Base-by-base conservation (phyloP, 139 green algal genomes). In the Spirogloea muscicola region DNA sequence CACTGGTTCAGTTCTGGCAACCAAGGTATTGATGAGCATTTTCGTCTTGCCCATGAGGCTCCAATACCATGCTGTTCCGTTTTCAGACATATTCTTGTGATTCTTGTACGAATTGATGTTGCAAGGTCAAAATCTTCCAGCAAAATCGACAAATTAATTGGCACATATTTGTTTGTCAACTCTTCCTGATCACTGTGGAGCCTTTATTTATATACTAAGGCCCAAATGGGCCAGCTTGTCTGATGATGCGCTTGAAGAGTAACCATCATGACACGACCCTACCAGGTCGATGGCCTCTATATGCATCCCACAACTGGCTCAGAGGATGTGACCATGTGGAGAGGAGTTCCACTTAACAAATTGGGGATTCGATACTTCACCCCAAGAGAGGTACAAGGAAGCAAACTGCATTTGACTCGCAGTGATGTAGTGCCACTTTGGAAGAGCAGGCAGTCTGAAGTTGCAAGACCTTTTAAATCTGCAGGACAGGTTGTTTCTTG, bases 281-380 rank as follows among this genome's bases (percentile, higher is more conserved):
- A n/a, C n/a, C n/a, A n/a, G n/a, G n/a, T n/a, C n/a, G n/a, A n/a
- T n/a, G n/a, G n/a, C n/a, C n/a, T n/a, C 6, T 43, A 33, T 31
- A 33, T 5, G 52, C 38, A 33, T 7, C 52, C 38, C 7, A 62
- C 31, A 62, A 33, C 52, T 62, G 52, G 31, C 7, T 43, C 52
- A 62, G 43, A 7, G 29, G 6, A 7, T 16, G 57, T 31, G 62
- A 34, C 6, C n/a, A 79, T 21, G 40, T 37, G 9, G 9, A 29
- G 7, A 3, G 18, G 34, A 10, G 40, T 60, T 6, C 39, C 58
- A 1, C 66, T 88, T 64, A 46, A 49, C 41, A 29, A 68, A 3
- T 77, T 91, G 29, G 36, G 57, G 2, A 76, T 89, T 60, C 68
- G 87, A 0, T 93, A 89, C 76, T 91, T 93, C 69, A 87, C 82